These are phyloP conservation scores for Arthroderma sp. DNA, from an alignment of 2,329 filamentous ascomycete species.

Conservation along the genomic window DNA sequence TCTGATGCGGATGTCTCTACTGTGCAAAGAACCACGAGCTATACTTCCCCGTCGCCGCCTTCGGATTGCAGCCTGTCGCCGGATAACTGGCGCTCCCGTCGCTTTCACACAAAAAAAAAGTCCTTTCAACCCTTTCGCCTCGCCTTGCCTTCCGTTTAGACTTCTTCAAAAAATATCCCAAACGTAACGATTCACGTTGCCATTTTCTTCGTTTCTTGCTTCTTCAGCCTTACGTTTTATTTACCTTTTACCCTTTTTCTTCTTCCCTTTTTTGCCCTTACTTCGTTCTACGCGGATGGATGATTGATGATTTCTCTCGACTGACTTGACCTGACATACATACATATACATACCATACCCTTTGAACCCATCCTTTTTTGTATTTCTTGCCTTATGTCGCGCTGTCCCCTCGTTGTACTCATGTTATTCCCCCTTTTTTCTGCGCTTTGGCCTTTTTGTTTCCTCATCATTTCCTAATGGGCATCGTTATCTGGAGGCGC, in stretches of 20 bases:
- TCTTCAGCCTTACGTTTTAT: not conserved
- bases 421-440: slow-evolving; percentile 14
- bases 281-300: slow-evolving; percentile 9
- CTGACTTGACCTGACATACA: not conserved
- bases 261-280: no score
- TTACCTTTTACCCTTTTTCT: slow-evolving; percentile 21
- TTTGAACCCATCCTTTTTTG: not conserved
- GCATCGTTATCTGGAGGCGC: slow-evolving; percentile 18
- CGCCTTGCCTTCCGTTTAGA: not conserved
- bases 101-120: slow-evolving; percentile 13
- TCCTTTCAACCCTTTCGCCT: not conserved
- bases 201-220: not conserved
- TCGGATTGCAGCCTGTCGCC: slow-evolving; percentile 30
- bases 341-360: not conserved
- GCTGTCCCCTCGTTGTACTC: not conserved
- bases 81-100: slow-evolving; percentile 9
- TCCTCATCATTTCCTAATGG: slow-evolving; percentile 14
- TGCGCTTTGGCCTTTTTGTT: slow-evolving; percentile 17
- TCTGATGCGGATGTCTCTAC: slow-evolving; percentile 42
- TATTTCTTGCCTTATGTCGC: slow-evolving; percentile 16
- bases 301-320: slow-evolving; percentile 8
- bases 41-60: slow-evolving; percentile 36
- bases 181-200: slow-evolving; percentile 3
- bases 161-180: not conserved
- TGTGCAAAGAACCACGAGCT: slow-evolving; percentile 40